Base-by-base conservation (phyloP, 768 basidiomycete species). In the Termitomyces eurrhizus region DNA sequence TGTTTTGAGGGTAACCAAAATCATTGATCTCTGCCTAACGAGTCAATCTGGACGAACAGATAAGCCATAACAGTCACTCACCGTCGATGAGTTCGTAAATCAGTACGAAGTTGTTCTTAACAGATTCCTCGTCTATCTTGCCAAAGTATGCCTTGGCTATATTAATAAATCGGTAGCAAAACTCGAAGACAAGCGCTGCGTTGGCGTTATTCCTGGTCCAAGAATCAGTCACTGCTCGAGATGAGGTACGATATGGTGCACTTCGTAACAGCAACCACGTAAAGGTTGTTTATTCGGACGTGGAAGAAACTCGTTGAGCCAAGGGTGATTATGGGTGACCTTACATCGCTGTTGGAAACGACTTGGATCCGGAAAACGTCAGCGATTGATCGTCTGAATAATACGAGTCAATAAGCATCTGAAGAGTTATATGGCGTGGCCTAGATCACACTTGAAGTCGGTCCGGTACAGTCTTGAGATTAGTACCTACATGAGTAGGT, bases 241-340 rank as follows among this genome's bases (percentile, higher is more conserved):
- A 46, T 32, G 39, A n/a, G 44, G 35, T 46, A 26, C 32, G 26
- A 35, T 42, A 24, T 49, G 26, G 72, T 85, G 67, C 62, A 95
- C 95, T 98, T 98, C 29, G 96, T 98, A 14, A 98, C 93, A 4
- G 93, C 93, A 5, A 97, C 90, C 32, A 99, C 83, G 70, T 98
- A 99, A 45, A 99, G 82, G 67, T 97, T 98, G 77, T 96, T 95
- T 60, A 96, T 80, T 63, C 94, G 80, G 62, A 98, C 95, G 70
- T 99, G 97, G 73, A 99, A 98, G 84, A 99, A 99, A 69, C 95
- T 96, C 0, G 96, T 98, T 24, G 95, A 98, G 29, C 96, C 95
- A 26, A 99, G 83, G 0, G 97, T 98, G 72, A 98, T 92, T 69
- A 99, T 96, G 11, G 97, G 97, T 37, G 95, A 95, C 64, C 95